Evolutionary conservation across 225 moss, liverwort and hornwort species (phyloP).

Genomic region (Marchantia polymorpha): DNA sequence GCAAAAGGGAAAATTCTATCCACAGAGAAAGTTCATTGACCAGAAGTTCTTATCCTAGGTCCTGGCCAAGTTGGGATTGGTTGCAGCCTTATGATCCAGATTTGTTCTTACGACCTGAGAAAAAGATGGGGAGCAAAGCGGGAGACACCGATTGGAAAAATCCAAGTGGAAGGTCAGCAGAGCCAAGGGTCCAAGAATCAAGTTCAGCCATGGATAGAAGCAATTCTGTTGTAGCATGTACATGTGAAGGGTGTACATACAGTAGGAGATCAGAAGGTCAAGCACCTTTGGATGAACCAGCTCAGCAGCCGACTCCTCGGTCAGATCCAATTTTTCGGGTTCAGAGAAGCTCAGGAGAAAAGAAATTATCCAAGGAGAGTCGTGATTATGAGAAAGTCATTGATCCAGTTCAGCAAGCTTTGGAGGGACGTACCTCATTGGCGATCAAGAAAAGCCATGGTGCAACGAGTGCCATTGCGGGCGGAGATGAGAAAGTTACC

Average conservation of each 20-base stretch:
- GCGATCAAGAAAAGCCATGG: no score
- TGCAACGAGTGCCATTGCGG: no score
- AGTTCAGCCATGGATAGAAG: not conserved
- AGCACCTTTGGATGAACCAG: not conserved
- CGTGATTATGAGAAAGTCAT: no score
- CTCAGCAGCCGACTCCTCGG: not conserved
- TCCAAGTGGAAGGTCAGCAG: not conserved
- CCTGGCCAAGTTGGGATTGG: conserved; percentile 12
- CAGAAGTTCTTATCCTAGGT: not conserved
- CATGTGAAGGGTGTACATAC: not conserved
- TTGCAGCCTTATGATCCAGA: conserved; percentile 10
- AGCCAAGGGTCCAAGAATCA: not conserved
- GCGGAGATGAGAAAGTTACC: no score
- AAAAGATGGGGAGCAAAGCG: not conserved
- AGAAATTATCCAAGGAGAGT: no score
- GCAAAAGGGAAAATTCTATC: not conserved
- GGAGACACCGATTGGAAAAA: not conserved
- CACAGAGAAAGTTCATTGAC: not conserved
- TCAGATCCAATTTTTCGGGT: no score
- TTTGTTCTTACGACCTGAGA: not conserved
- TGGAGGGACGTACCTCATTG: no score
- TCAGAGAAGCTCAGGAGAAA: no score
- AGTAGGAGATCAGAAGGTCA: not conserved
- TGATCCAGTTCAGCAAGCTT: no score
- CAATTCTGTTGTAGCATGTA: not conserved